Base-by-base conservation (phyloP, 495 filamentous ascomycete genomes). In the Thermothielavioides terrestris region DNA sequence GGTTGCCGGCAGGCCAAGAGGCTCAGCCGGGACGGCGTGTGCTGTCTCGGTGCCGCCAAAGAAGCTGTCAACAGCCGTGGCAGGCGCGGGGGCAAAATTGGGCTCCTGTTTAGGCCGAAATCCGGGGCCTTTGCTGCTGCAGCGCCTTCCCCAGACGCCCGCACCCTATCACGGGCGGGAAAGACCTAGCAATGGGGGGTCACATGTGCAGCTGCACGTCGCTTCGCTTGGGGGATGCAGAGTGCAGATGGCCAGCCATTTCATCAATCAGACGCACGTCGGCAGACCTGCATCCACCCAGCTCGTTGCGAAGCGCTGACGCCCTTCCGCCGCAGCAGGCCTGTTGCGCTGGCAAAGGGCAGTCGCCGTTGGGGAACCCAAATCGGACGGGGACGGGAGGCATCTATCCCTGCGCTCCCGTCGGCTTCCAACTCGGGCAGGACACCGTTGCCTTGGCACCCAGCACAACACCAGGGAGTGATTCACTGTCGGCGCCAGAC, bases 141-240 rank as follows among this genome's bases (percentile, higher is more conserved):
- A 17, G 32, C 42, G 21, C 27, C 38, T 62, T 60, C 59, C 59
- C 62, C 54, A 59, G 57, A 56, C 25, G 27, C 42, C 47, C 38
- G 35, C 50, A 53, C 39, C 62, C 60, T 65, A 63, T 65, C 58
- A 57, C 53, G 39, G 51, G 56, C 25, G 53, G 49, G 42, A 55
- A 55, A 48, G 54, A 57, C n/a, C n/a, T n/a, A n/a, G 41, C 53
- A 41, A 49, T 25, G 53, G 62, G 48, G 60, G 60, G 59, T 66
- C 58, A 62, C 54, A 64, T 58, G 60, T 62, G 57, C 63, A 66
- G 51, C 61, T 68, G 63, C 65, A 66, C 35, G 55, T 53, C 54
- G 43, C 37, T 46, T 44, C 46, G n/a, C n/a, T n/a, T n/a, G n/a
- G n/a, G n/a, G n/a, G n/a, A n/a, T n/a, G n/a, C n/a, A 50, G 49